Evolutionary conservation across 495 filamentous ascomycete genomes (phyloP).

Genomic region (Xylaria grammica): DNA sequence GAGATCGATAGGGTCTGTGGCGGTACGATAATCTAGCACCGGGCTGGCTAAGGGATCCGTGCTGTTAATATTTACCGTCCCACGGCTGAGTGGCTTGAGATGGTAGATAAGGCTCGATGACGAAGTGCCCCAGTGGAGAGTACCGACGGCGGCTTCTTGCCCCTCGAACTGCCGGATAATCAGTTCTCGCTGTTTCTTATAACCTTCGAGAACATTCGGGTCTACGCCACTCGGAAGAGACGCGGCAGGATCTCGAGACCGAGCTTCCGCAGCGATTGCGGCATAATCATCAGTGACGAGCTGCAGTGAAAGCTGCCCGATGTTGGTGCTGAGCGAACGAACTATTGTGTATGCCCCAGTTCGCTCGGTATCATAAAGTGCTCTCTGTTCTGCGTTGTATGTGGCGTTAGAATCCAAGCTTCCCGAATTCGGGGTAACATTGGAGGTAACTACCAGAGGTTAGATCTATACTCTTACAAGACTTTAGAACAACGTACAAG

Average conservation of each 20-base stretch:
- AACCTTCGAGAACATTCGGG: constrained; percentile 44
- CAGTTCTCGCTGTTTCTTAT: constrained; percentile 36
- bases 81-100: constrained; percentile 48
- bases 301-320: constrained; percentile 38
- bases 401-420: constrained; percentile 45
- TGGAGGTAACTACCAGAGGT: constrained; percentile 28
- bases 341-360: constrained; percentile 42
- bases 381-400: constrained; percentile 48
- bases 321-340: constrained; percentile 40
- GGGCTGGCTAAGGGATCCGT: constrained; percentile 43
- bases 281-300: constrained; percentile 36
- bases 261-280: constrained; percentile 39
- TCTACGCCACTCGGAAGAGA: constrained; percentile 43
- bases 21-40: constrained; percentile 40
- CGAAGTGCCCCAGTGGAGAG: constrained; percentile 43
- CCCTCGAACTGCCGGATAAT: constrained; percentile 34
- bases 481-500: constrained; percentile 36
- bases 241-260: constrained; percentile 36
- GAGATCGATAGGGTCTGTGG: constrained; percentile 42
- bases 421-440: constrained; percentile 33
- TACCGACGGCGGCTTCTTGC: constrained; percentile 32
- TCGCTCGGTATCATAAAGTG: constrained; percentile 43
- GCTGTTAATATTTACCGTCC: constrained; percentile 45
- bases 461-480: constrained; percentile 26
- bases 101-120: constrained; percentile 41